Evolutionary conservation across 805 yeast species (phyloP).

Genomic region (Hanseniaspora thailandica): DNA sequence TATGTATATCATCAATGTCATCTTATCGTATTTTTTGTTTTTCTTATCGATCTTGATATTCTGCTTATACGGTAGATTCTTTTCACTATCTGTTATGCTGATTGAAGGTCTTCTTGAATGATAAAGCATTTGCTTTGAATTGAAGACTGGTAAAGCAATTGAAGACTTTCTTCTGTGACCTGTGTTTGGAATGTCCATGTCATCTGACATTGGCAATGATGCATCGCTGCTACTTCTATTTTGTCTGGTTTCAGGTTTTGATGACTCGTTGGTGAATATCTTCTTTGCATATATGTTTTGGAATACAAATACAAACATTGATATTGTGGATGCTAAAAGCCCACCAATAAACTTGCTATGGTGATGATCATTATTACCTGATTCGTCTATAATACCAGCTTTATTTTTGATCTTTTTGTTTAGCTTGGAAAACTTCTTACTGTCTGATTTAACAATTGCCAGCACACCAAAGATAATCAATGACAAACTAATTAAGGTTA

Average conservation of each 20-base stretch:
- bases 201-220: not conserved
- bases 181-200: not conserved
- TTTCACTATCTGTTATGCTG: not conserved
- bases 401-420: constrained; percentile 4
- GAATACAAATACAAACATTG: constrained; percentile 66
- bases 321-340: constrained; percentile 50
- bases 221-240: not conserved
- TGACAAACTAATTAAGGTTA: constrained; percentile 21
- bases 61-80: not conserved
- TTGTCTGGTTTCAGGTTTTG: constrained; percentile 12
- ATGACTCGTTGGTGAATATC: constrained; percentile 43
- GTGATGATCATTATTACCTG: constrained; percentile 2
- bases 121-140: not conserved
- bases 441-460: constrained; percentile 20
- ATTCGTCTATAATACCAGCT: not conserved
- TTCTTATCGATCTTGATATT: not conserved
- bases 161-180: constrained; percentile 2
- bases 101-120: not conserved
- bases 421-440: constrained; percentile 21
- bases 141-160: constrained; percentile 7
- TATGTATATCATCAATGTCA: constrained; percentile 70
- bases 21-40: constrained; percentile 52
- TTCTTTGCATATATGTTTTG: constrained; percentile 82
- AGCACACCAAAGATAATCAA: constrained; percentile 25
- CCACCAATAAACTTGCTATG: constrained; percentile 34